Evolutionary conservation across 1,284 basidiomycete species (phyloP).

Genomic region (Stereum hirsutum): DNA sequence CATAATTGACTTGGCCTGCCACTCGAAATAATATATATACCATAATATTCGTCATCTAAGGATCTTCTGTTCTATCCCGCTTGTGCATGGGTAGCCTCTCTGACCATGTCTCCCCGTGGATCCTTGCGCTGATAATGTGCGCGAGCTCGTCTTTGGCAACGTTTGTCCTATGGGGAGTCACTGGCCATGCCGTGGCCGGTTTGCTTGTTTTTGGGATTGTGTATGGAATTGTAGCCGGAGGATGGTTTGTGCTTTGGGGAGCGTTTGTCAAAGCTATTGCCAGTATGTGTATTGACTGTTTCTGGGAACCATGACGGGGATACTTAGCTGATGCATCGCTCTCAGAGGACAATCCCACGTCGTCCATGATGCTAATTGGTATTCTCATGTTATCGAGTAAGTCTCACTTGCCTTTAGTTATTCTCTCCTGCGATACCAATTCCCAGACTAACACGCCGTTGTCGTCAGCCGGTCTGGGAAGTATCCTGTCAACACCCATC

Average conservation of each 20-base stretch:
- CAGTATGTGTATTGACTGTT: conserved; percentile 7
- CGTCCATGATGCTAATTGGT: conserved; percentile 27
- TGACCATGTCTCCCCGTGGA: conserved; percentile 26
- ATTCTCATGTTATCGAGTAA: too few relatives aligned
- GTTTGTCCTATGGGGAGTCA: conserved; percentile 20
- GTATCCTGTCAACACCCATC: conserved; percentile 32
- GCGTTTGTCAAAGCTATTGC: conserved; percentile 16
- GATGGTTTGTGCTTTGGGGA: conserved; percentile 20
- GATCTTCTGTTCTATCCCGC: conserved; percentile 22
- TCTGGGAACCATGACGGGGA: background rate
- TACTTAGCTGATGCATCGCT: background rate
- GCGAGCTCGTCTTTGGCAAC: conserved; percentile 14
- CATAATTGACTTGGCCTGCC: too few relatives aligned
- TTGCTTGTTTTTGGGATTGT: conserved; percentile 16
- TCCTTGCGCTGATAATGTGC: conserved; percentile 15
- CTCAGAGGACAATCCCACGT: conserved; percentile 26
- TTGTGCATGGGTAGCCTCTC: conserved; percentile 25
- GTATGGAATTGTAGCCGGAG: conserved; percentile 18
- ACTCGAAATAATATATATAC: too few relatives aligned
- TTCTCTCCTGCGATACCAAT: too few relatives aligned
- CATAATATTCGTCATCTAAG: too few relatives aligned
- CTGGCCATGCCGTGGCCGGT: conserved; percentile 15
- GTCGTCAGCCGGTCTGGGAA: conserved; percentile 30
- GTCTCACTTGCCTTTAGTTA: too few relatives aligned
- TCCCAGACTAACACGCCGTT: too few relatives aligned